Base-by-base conservation (phyloP, 768 basidiomycete species). In the Lactifluus hygrophoroides region DNA sequence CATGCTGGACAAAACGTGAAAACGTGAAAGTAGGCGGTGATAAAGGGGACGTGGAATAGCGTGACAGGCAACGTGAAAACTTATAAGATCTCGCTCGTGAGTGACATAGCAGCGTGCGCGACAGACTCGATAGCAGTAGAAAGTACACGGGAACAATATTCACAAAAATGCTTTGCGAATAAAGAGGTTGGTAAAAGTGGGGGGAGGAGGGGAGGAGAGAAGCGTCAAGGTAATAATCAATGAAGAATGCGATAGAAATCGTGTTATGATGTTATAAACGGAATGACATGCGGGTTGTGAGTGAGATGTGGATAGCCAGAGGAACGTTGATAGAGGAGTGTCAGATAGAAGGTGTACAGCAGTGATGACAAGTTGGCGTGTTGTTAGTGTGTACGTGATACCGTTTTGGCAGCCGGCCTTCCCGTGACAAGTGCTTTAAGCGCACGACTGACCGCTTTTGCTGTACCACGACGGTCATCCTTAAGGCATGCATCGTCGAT, bases 361-460 rank as follows among this genome's bases (percentile, higher is more conserved):
- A 30, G 28, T 16, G 21, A 28, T 19, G 30, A 34, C 10, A 3
- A 32, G 8, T 30, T 13, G 28, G 10, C 16, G n/a, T n/a, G 37
- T 32, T 23, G 38, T 25, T 19, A 56, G 38, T 28, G 48, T n/a
- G 55, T 56, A 28, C 55, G 55, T 30, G 83, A 81, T 65, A 77
- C 48, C 60, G 79, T 76, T 64, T 76, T 77, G 3, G 80, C 80
- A 58, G 69, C 70, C 10, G 78, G 75, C 72, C 80, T 87, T 37
- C 79, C 79, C 46, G 86, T 83, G 57, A 85, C 85, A 69, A 90
- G 83, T 4, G 87, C 84, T 70, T 85, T 88, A 70, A 90, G 76
- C 13, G 88, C 88, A 47, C 84, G 83, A 38, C 81, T 80, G 56
- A 90, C 80, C 56, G 83, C 74, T 5, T 80, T 76, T 50, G 79